These are phyloP conservation scores for Macroventuria anomochaeta DNA, from an alignment of 2,329 filamentous ascomycete genomes.

Conservation along the genomic window DNA sequence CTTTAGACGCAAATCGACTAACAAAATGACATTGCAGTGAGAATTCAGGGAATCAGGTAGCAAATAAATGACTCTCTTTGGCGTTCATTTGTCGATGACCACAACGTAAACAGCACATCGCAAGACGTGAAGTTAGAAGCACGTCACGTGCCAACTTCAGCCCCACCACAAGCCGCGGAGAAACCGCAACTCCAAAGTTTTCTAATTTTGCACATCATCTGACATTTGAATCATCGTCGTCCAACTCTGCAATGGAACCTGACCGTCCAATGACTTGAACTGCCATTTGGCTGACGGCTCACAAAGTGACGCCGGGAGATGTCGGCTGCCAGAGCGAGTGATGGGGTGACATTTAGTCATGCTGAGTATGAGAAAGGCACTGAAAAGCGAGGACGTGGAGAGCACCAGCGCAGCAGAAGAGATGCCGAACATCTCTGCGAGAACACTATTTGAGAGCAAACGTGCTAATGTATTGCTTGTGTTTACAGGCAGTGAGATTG, in stretches of 20 bases:
- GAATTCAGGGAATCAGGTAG: too few species aligned
- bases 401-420: neutral
- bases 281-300: constrained; percentile 2
- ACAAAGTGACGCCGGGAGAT: constrained; percentile 4
- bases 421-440: neutral
- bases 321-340: constrained; percentile 1
- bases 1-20: too few species aligned
- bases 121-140: too few species aligned
- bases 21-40: too few species aligned
- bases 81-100: too few species aligned
- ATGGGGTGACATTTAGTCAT: constrained; percentile 16
- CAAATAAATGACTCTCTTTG: too few species aligned
- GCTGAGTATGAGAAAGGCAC: constrained; percentile 1
- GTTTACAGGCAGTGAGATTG: neutral
- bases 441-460: neutral
- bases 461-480: neutral
- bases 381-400: neutral
- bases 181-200: neutral
- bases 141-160: constrained; percentile 1
- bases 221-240: constrained; percentile 5
- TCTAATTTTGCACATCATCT: constrained; percentile 13
- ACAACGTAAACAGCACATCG: too few species aligned
- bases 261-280: neutral
- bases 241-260: neutral
- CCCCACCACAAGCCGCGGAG: constrained; percentile 7